Evolutionary conservation across 352 stramenopile genomes (phyloP), one percentile per base, ranked within the genome.

Genomic region (Phytophthora sp.): DNA sequence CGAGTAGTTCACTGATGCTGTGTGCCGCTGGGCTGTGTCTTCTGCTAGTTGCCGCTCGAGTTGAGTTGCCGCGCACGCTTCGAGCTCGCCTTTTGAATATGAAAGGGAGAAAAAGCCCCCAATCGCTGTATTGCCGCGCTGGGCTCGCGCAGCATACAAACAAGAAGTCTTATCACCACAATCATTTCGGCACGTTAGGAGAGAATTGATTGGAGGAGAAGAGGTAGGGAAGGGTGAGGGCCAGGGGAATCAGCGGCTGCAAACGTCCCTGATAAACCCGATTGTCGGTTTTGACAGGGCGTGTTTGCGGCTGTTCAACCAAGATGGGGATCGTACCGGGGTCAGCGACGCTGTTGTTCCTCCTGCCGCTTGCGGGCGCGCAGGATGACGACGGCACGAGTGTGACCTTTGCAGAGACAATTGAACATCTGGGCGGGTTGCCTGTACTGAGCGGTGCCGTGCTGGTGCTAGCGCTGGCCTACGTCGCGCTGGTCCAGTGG

Each of bases 161-260:
- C 18, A 4, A 1, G 2, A 29, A 41, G 57, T 60, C 1, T 9
- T 53, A 1, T 4, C 15, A 38, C 2, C 9, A 11, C 21, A 57
- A 54, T 71, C 56, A 65, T 64, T 69, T 3, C 27, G 4, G n/a
- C 13, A 75, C 56, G 29, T 1, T 21, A 4, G 21, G 30, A 63
- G 63, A 49, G 30, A 77, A 62, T 68, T 71, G 73, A 85, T 85
- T 85, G 73, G 71, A 69, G 63, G 63, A 63, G 74, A 85, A 85
- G 60, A 71, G 77, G 59, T 83, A 80, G 77, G 77, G 72, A 61
- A 81, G 38, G 77, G 76, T 69, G 60, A 80, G 73, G 76, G 67
- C 7, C 68, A 81, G 76, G 74, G 74, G 73, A 81, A 52, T 23
- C 23, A 39, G 20, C 41, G 64, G 60, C 68, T 59, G 27, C 52